Evolutionary conservation across 148 eudicot species (phyloP).

Genomic region (Amaranthus cruentus): DNA sequence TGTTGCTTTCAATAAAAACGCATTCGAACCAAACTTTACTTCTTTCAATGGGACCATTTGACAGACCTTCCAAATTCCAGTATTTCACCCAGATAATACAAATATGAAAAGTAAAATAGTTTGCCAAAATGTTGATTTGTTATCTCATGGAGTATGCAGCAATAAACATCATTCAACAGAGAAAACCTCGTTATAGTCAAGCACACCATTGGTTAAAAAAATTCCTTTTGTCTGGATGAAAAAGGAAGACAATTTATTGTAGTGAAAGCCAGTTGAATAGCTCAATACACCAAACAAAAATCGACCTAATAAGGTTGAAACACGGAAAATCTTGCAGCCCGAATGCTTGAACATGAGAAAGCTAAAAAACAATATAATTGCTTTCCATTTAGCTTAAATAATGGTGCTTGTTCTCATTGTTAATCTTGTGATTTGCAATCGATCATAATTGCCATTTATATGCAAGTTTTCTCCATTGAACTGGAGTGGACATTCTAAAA

Average conservation of each 20-base stretch:
- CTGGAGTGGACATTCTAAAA: conserved; percentile 15
- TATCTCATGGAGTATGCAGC: background rate
- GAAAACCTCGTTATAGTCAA: background rate
- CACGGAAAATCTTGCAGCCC: background rate
- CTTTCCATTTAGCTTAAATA: no score
- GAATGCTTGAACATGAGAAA: background rate
- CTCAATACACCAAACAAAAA: background rate
- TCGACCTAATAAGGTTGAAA: background rate
- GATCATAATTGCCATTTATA: conserved; percentile 14
- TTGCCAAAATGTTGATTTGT: background rate
- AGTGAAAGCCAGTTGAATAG: background rate
- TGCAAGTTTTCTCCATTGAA: conserved; percentile 21
- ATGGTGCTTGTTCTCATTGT: background rate
- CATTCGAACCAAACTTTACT: background rate
- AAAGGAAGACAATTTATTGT: background rate
- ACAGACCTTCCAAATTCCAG: background rate
- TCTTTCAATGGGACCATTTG: background rate
- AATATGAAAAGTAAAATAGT: no score
- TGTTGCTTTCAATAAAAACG: conserved; percentile 6
- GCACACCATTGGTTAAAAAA: background rate
- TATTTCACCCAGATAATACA: no score
- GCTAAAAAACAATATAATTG: background rate
- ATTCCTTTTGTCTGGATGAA: background rate
- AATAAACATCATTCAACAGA: background rate
- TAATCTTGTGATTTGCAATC: conserved; percentile 12